phyloP scores from a whole-genome alignment of 2,329 filamentous ascomycete species.

The Apiospora phragmitis region DNA sequence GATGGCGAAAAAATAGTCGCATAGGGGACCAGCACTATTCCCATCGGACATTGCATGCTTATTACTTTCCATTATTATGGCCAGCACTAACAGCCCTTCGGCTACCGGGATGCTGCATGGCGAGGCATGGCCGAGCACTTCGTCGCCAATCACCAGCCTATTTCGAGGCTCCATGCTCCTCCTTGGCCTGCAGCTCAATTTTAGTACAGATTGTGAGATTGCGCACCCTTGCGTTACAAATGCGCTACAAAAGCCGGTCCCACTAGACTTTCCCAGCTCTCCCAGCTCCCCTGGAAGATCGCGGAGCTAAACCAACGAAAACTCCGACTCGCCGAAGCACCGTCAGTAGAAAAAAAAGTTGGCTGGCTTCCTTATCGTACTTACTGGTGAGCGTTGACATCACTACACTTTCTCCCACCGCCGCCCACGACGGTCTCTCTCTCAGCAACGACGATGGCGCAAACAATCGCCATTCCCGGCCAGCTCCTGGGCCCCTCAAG shows the following conservation, averaged over 20 bases:
- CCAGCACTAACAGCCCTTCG: neutral
- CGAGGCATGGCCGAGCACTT: neutral
- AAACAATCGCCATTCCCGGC: constrained; percentile 72
- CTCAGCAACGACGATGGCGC: constrained; percentile 23
- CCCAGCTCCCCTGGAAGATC: neutral
- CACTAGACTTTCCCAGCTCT: neutral
- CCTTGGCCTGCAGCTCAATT: neutral
- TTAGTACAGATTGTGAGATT: constrained; percentile 4
- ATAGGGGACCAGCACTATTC: neutral
- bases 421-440: neutral
- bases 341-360: neutral
- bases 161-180: neutral
- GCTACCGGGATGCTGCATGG: constrained; percentile 3
- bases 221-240: neutral
- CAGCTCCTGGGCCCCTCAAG: constrained; percentile 70
- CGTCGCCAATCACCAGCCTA: neutral
- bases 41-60: constrained; percentile 3
- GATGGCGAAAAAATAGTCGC: neutral
- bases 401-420: neutral
- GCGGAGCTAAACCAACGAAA: neutral
- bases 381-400: neutral
- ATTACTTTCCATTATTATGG: constrained; percentile 4
- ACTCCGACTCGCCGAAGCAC: neutral
- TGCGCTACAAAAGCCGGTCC: neutral
- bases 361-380: neutral